Evolutionary conservation across 2,329 filamentous ascomycete genomes (phyloP).

Genomic region (Diaporthe aspalathi): DNA sequence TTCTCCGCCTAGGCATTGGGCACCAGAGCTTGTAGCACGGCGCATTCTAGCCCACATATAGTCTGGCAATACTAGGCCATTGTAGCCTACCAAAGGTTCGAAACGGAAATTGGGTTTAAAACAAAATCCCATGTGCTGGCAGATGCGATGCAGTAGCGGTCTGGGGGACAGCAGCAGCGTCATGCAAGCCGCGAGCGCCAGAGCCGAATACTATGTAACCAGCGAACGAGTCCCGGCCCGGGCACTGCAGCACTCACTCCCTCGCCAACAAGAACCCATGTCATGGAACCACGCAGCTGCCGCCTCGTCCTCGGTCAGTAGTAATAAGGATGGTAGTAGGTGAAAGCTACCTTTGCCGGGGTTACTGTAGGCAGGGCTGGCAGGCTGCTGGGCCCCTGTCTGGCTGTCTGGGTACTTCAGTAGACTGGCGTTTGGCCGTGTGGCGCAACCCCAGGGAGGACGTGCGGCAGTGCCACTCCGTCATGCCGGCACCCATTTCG

Average conservation of each 20-base stretch:
- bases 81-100: conserved; percentile 3
- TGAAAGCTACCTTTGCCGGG: no score
- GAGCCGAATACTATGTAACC: not conserved
- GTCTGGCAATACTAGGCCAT: not conserved
- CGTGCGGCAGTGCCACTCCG: conserved; percentile 1
- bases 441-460: not conserved
- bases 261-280: not conserved
- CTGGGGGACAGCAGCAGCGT: not conserved
- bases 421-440: not conserved
- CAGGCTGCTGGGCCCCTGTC: not conserved
- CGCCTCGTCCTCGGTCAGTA: not conserved
- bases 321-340: no score
- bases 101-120: not conserved
- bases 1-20: not conserved
- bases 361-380: not conserved
- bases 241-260: no score
- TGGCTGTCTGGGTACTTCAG: no score
- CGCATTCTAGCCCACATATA: not conserved
- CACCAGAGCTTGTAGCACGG: not conserved
- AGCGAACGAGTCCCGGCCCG: not conserved
- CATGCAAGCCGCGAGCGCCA: conserved; percentile 10
- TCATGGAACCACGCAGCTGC: not conserved
- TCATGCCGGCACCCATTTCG: conserved; percentile 22
- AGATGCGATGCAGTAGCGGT: conserved; percentile 23
- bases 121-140: not conserved